A percentile compares a stretch with the other conserved stretches of the same genome.
phyloP scores from a whole-genome alignment of 1,139 yeast genomes.

The Pichia sp. region DNA sequence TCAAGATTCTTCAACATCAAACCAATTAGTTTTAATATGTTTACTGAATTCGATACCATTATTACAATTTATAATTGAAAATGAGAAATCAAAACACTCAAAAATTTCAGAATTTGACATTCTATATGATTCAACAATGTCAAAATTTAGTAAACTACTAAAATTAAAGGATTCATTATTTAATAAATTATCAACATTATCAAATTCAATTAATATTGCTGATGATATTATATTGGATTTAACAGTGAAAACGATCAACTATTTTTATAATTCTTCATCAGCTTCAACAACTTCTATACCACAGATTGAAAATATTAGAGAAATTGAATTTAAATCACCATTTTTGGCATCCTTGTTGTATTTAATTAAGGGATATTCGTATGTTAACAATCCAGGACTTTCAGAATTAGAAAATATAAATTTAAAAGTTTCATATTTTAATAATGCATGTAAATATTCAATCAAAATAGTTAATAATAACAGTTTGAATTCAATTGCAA shows the following conservation, averaged over 20 bases:
- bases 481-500: constrained; percentile 19
- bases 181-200: not conserved
- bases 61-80: constrained; percentile 15
- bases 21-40: constrained; percentile 20
- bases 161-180: constrained; percentile 15
- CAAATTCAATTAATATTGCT: not conserved
- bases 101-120: constrained; percentile 20
- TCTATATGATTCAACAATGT: constrained; percentile 18
- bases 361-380: constrained; percentile 18
- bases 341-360: constrained; percentile 21
- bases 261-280: not conserved
- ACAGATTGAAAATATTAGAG: not conserved
- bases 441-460: constrained; percentile 18
- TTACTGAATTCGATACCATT: constrained; percentile 21
- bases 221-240: not conserved
- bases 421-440: constrained; percentile 13
- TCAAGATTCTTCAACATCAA: constrained; percentile 7
- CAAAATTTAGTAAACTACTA: constrained; percentile 13
- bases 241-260: not conserved
- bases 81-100: constrained; percentile 1
- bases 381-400: constrained; percentile 8
- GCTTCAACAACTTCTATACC: not conserved
- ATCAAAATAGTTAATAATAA: constrained; percentile 6
- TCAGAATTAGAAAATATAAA: constrained; percentile 20
- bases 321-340: constrained; percentile 17